Conservation (phyloP, 1,139 yeast genomes). For the Nadsonia commutata region DNA sequence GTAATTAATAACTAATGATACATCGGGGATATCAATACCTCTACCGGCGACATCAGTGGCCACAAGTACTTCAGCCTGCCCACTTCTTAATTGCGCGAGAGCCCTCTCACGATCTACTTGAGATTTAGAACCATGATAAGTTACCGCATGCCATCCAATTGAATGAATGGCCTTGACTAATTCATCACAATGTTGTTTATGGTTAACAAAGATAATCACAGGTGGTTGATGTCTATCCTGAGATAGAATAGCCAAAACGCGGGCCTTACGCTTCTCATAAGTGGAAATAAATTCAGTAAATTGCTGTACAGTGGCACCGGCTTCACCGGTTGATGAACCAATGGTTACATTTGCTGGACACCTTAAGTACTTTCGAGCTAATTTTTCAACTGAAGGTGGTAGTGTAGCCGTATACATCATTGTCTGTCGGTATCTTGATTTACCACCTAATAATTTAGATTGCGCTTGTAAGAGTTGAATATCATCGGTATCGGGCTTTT, state of each 20-base stretch:
- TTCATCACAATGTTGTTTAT: constrained; percentile 55
- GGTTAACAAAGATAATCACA: constrained; percentile 71
- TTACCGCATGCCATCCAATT: constrained; percentile 37
- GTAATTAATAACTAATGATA: constrained; percentile 69
- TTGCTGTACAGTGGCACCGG: constrained; percentile 56
- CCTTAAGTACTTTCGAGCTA: constrained; percentile 46
- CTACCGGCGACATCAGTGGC: constrained; percentile 97
- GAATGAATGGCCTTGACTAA: constrained; percentile 35
- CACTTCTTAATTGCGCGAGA: constrained; percentile 44
- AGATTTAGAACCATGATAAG: constrained; percentile 74
- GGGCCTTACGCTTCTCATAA: constrained; percentile 26
- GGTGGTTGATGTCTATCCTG: constrained; percentile 29
- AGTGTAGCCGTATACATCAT: constrained; percentile 94
- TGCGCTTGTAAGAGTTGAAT: constrained; percentile 12
- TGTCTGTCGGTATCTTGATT: constrained; percentile 31
- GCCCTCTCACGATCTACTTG: constrained; percentile 85
- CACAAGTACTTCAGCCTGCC: constrained; percentile 50
- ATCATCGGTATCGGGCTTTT: constrained; percentile 16
- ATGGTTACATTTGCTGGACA: constrained; percentile 50
- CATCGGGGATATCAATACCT: constrained; percentile 84
- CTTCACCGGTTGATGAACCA: constrained; percentile 46
- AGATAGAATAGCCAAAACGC: constrained; percentile 24
- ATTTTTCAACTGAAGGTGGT: constrained; percentile 54
- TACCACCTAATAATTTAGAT: constrained; percentile 11
- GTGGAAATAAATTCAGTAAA: constrained; percentile 38